Conservation (phyloP, 345 rosid genomes). For the Hirschfeldia incana region DNA sequence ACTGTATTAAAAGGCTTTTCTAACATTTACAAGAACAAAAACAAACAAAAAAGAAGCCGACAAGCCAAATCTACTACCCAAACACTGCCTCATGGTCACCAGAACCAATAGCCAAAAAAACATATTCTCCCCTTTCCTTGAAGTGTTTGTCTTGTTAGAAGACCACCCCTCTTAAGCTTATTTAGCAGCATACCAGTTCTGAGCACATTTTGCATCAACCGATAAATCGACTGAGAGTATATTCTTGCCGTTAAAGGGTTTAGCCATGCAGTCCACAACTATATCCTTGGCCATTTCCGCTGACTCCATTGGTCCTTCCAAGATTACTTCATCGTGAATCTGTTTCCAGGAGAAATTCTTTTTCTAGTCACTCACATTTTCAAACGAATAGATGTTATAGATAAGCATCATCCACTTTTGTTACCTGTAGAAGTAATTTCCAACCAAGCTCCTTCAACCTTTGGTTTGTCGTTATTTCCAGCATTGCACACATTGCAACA, state of each 20-base stretch:
- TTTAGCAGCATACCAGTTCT: constrained; percentile 88
- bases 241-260: constrained; percentile 79
- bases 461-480: constrained; percentile 65
- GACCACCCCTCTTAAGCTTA: constrained; percentile 28
- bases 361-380: background rate
- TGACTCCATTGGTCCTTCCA: constrained; percentile 92
- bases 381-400: background rate
- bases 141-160: background rate
- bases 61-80: constrained; percentile 18
- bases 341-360: constrained; percentile 32
- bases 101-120: background rate
- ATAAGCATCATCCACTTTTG: background rate
- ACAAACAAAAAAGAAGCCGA: background rate
- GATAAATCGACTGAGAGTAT: constrained; percentile 73
- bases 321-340: constrained; percentile 97
- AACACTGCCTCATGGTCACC: constrained; percentile 23
- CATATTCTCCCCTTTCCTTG: background rate
- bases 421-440: constrained; percentile 69
- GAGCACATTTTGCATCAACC: constrained; percentile 93
- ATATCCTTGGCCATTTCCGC: constrained; percentile 77
- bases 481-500: constrained; percentile 98
- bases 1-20: constrained; percentile 10
- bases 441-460: constrained; percentile 76
- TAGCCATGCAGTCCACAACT: constrained; percentile 86
- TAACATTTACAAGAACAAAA: constrained; percentile 17